A percentile compares a stretch with the other conserved stretches of the same genome.
Conservation (phyloP, 768 basidiomycete species). For the Krasilnikovozyma curviuscula region DNA sequence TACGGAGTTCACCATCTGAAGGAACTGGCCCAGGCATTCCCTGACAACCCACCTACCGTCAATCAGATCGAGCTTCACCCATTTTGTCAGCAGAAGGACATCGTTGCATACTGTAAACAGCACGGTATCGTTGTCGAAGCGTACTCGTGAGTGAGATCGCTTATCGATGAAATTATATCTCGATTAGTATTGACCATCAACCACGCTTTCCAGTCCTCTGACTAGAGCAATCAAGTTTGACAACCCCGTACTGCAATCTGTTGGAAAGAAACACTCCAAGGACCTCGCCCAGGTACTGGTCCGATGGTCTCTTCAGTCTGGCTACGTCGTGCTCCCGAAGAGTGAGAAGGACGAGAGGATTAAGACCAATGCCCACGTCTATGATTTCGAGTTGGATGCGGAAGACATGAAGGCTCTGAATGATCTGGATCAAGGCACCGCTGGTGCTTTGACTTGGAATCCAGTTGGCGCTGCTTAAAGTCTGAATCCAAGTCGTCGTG, state of each 20-base stretch:
- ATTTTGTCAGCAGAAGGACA: constrained; percentile 54
- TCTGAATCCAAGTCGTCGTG: too few species aligned
- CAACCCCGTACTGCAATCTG: too few species aligned
- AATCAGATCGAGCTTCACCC: constrained; percentile 22
- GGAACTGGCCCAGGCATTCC: constrained; percentile 1
- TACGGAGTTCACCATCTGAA: constrained; percentile 8
- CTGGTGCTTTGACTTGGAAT: too few species aligned
- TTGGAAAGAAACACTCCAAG: too few species aligned
- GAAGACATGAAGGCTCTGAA: constrained; percentile 52
- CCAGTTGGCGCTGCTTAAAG: too few species aligned
- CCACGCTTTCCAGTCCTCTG: too few species aligned
- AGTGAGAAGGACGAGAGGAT: constrained; percentile 53
- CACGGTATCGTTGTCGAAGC: constrained; percentile 41
- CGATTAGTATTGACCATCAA: too few species aligned
- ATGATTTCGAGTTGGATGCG: constrained; percentile 46
- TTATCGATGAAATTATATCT: too few species aligned
- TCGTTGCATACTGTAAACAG: constrained; percentile 51
- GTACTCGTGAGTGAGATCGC: not conserved
- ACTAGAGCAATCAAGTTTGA: too few species aligned
- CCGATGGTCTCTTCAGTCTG: constrained; percentile 32
- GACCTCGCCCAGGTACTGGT: constrained; percentile 31
- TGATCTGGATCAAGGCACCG: constrained; percentile 40
- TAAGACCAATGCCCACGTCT: constrained; percentile 39
- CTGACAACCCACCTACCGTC: not conserved
- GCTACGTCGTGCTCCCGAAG: constrained; percentile 62